phyloP scores from a whole-genome alignment of 495 filamentous ascomycete species.

The Tuber borchii region DNA sequence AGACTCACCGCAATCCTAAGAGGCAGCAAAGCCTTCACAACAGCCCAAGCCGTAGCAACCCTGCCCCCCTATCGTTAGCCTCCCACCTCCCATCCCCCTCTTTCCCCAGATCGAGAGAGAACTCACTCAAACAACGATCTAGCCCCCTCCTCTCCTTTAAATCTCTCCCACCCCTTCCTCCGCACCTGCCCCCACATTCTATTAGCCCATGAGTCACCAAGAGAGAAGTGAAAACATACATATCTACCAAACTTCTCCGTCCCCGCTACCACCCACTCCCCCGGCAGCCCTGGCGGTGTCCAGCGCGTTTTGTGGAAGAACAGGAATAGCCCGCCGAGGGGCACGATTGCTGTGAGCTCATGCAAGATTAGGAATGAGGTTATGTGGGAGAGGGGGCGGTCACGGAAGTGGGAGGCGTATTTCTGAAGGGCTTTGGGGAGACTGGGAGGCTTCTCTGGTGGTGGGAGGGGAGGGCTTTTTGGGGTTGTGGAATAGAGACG shows the following conservation, averaged over 20 bases:
- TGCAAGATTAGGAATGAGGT: slow-evolving; percentile 83
- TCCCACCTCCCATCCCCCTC: not conserved
- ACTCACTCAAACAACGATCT: slow-evolving; percentile 43
- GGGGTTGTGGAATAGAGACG: slow-evolving; percentile 5
- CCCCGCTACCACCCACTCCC: slow-evolving; percentile 25
- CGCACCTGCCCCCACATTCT: slow-evolving; percentile 38
- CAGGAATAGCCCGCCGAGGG: slow-evolving; percentile 66
- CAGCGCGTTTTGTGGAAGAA: slow-evolving; percentile 62
- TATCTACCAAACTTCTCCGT: slow-evolving; percentile 37
- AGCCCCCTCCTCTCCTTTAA: slow-evolving; percentile 31
- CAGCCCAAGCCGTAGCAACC: slow-evolving; percentile 79
- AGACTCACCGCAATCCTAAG: slow-evolving; percentile 66
- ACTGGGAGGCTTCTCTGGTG: not conserved
- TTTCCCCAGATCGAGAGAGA: slow-evolving; percentile 34
- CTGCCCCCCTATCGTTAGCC: slow-evolving; percentile 16
- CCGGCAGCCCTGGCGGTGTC: slow-evolving; percentile 34
- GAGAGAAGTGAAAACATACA: slow-evolving; percentile 31
- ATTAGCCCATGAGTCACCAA: slow-evolving; percentile 46
- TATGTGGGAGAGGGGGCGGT: slow-evolving; percentile 74
- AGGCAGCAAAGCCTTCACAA: slow-evolving; percentile 78
- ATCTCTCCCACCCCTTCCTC: slow-evolving; percentile 27
- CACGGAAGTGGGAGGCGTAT: slow-evolving; percentile 61
- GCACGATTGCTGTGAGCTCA: slow-evolving; percentile 79
- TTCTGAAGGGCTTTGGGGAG: slow-evolving; percentile 55
- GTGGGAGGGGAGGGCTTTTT: not conserved